These are phyloP conservation scores for Mortierella sp. DNA, from an alignment of 371 early-diverging fungal genomes.

Conservation along the genomic window DNA sequence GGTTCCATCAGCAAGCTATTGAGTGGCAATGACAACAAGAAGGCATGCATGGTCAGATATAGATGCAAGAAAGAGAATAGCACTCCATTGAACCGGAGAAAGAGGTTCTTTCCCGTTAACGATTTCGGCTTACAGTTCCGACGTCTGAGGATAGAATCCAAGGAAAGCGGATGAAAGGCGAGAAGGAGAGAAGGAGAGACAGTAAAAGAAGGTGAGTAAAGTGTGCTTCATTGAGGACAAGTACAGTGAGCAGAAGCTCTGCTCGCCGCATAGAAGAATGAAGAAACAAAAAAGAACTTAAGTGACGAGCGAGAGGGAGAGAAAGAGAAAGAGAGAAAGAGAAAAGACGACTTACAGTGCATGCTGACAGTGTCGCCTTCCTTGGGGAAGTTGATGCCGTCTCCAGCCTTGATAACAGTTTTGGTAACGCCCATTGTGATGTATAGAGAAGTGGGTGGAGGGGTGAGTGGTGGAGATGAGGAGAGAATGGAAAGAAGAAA, in stretches of 20 bases:
- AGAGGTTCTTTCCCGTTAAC: background rate
- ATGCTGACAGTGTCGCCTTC: slow-evolving; percentile 77
- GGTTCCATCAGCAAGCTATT: slow-evolving; percentile 71
- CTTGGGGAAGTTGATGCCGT: slow-evolving; percentile 91
- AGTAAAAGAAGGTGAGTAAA: background rate
- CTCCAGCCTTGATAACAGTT: slow-evolving; percentile 73
- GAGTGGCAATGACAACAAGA: no score
- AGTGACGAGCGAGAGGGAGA: background rate
- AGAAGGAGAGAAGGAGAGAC: background rate
- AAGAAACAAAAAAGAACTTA: background rate
- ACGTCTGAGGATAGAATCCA: slow-evolving; percentile 13
- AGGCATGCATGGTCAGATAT: no score
- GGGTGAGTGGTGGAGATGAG: background rate
- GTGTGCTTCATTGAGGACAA: background rate
- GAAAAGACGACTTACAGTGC: slow-evolving; percentile 77
- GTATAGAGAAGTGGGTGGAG: background rate
- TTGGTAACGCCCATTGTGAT: slow-evolving; percentile 51
- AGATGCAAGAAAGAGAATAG: no score
- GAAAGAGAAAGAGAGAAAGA: slow-evolving; percentile 52
- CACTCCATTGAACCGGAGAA: background rate
- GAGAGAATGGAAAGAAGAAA: background rate
- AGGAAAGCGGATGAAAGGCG: background rate
- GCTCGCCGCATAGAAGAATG: background rate
- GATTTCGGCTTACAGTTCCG: slow-evolving; percentile 37
- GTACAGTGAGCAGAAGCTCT: background rate